A percentile compares a stretch with the other conserved stretches of the same genome.
These are phyloP conservation scores for Phytophthora litchii DNA, from an alignment of 352 stramenopile species.

Conservation along the genomic window DNA sequence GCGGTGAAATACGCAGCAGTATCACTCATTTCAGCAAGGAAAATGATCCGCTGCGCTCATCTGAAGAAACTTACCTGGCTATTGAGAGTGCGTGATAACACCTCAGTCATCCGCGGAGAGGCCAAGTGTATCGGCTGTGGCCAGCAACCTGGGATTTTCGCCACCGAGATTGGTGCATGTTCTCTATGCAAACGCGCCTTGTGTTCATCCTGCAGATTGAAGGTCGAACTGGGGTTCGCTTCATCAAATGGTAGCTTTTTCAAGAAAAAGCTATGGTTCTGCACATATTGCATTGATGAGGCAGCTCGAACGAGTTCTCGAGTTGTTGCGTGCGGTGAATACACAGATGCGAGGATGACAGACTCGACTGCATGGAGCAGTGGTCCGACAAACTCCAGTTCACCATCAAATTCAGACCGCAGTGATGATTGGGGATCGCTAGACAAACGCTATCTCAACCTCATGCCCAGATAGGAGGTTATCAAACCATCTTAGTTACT, in stretches of 20 bases:
- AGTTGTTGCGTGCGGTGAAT: constrained; percentile 30
- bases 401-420: constrained; percentile 19
- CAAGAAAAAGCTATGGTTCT: constrained; percentile 40
- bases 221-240: constrained; percentile 30
- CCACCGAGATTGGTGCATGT: constrained; percentile 29
- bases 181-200: constrained; percentile 32
- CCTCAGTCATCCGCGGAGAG: constrained; percentile 20
- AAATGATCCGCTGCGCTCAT: constrained; percentile 53
- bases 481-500: constrained; percentile 2
- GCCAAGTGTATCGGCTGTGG: constrained; percentile 36
- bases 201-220: constrained; percentile 30
- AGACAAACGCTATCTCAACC: constrained; percentile 29
- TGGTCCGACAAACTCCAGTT: constrained; percentile 17
- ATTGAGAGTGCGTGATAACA: constrained; percentile 13
- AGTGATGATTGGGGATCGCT: constrained; percentile 24
- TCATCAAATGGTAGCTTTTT: constrained; percentile 16
- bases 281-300: constrained; percentile 30
- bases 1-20: constrained; percentile 52
- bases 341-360: constrained; percentile 10
- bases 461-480: constrained; percentile 19
- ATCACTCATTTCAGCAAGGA: constrained; percentile 50
- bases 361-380: constrained; percentile 27
- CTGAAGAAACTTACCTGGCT: constrained; percentile 63
- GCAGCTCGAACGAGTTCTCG: constrained; percentile 21
- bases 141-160: constrained; percentile 33